Conservation (phyloP, 2,329 filamentous ascomycete genomes). For the Aureobasidium sp. region DNA sequence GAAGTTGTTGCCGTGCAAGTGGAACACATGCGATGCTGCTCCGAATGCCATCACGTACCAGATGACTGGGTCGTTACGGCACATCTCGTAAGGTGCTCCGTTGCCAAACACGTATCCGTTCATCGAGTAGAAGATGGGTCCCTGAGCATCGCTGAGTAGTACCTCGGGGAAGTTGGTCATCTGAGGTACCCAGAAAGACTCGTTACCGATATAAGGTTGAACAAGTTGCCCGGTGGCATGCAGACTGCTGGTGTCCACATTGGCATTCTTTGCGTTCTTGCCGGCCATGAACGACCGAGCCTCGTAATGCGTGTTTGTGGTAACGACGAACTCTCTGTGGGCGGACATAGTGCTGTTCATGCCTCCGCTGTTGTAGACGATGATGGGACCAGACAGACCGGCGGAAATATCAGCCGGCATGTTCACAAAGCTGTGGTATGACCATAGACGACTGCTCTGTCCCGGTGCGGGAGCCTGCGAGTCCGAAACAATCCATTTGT, state of each 20-base stretch:
- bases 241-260: conserved; percentile 8
- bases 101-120: conserved; percentile 36
- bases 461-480: conserved; percentile 7
- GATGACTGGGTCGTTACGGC: conserved; percentile 33
- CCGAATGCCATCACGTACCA: conserved; percentile 35
- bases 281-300: conserved; percentile 30
- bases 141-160: conserved; percentile 22
- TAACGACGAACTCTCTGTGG: conserved; percentile 32
- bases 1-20: conserved; percentile 34
- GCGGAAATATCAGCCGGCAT: conserved; percentile 30
- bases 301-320: conserved; percentile 32
- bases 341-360: conserved; percentile 32
- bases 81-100: conserved; percentile 35
- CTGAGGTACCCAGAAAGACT: conserved; percentile 29
- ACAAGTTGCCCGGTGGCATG: neutral
- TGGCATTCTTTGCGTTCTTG: conserved; percentile 23
- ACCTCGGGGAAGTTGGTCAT: conserved; percentile 26
- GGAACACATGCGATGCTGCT: conserved; percentile 31
- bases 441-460: conserved; percentile 15
- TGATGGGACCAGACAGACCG: conserved; percentile 31
- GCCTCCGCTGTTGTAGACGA: conserved; percentile 31
- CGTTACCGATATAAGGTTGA: conserved; percentile 25
- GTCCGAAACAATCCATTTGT: conserved; percentile 32
- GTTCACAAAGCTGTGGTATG: conserved; percentile 34
- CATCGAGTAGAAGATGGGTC: conserved; percentile 29